These are phyloP conservation scores for Leishmania guyanensis DNA, from an alignment of 208 protist species.

Conservation along the genomic window DNA sequence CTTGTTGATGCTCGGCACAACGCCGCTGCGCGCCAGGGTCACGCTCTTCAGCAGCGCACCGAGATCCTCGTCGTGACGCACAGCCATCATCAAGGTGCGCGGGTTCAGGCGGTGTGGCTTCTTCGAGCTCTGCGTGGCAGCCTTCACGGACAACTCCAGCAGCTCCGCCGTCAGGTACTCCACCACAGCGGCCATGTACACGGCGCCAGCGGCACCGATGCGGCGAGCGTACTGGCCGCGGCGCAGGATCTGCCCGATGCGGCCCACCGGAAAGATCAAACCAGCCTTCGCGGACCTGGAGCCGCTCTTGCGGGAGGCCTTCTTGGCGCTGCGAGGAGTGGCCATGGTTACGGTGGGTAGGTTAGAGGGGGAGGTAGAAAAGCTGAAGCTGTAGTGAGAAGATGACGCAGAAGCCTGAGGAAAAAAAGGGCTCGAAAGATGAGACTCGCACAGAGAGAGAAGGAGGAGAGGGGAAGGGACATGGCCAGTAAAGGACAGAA, in stretches of 20 bases:
- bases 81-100: conserved; percentile 76
- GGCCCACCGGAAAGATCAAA: conserved; percentile 99
- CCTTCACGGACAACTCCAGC: conserved; percentile 86
- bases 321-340: conserved; percentile 73
- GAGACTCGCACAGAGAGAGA: not conserved
- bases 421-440: not conserved
- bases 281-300: conserved; percentile 95
- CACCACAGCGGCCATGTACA: too few species aligned
- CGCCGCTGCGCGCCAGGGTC: conserved; percentile 80
- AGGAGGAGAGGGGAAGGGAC: not conserved
- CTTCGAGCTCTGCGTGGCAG: conserved; percentile 63
- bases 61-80: conserved; percentile 87
- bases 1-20: conserved; percentile 85
- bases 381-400: not conserved
- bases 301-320: conserved; percentile 73
- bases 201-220: conserved; percentile 97
- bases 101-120: conserved; percentile 74
- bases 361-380: not conserved
- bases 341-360: conserved; percentile 40
- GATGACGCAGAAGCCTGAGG: not conserved
- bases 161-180: conserved; percentile 96
- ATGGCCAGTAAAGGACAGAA: too few species aligned
- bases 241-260: conserved; percentile 96
- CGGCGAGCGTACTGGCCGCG: conserved; percentile 96
- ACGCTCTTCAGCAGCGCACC: conserved; percentile 56